Conservation (phyloP, 1,284 basidiomycete species). For the Ceratobasidium sp. region DNA sequence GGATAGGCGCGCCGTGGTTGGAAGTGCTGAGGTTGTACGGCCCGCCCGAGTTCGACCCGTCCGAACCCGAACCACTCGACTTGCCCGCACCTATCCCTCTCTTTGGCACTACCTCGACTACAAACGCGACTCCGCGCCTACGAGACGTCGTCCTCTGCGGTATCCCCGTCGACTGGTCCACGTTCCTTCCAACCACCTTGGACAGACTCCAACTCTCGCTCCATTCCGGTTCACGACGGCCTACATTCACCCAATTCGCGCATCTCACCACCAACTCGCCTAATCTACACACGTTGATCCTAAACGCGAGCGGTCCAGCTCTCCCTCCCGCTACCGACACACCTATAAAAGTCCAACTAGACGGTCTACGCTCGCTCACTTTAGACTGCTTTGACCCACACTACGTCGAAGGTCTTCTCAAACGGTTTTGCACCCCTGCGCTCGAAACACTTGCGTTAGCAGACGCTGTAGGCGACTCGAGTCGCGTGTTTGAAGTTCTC, state of each 20-base stretch:
- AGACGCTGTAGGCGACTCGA: slow-evolving; percentile 37
- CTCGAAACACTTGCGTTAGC: slow-evolving; percentile 33
- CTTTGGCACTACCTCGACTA: slow-evolving; percentile 9
- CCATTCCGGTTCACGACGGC: slow-evolving; percentile 28
- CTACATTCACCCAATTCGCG: slow-evolving; percentile 34
- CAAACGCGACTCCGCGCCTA: slow-evolving; percentile 18
- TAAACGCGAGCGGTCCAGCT: slow-evolving; percentile 32
- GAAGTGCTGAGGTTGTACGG: slow-evolving; percentile 36
- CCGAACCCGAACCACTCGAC: slow-evolving; percentile 25
- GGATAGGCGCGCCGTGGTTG: background rate
- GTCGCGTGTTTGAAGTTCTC: slow-evolving; percentile 39
- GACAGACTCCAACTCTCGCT: slow-evolving; percentile 42
- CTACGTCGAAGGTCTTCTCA: slow-evolving; percentile 29
- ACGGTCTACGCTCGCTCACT: slow-evolving; percentile 10
- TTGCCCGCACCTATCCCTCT: slow-evolving; percentile 22
- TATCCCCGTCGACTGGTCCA: slow-evolving; percentile 29
- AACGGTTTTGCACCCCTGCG: slow-evolving; percentile 16
- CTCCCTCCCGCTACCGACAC: background rate
- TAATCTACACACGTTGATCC: slow-evolving; percentile 28
- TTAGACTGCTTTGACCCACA: slow-evolving; percentile 39
- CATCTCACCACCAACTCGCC: slow-evolving; percentile 30
- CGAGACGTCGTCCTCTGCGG: slow-evolving; percentile 35
- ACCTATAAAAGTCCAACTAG: background rate
- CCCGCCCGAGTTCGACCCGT: slow-evolving; percentile 40
- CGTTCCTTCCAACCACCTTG: slow-evolving; percentile 15